Conservation (phyloP, 768 basidiomycete genomes). For the Xerocomellus amylosporus region DNA sequence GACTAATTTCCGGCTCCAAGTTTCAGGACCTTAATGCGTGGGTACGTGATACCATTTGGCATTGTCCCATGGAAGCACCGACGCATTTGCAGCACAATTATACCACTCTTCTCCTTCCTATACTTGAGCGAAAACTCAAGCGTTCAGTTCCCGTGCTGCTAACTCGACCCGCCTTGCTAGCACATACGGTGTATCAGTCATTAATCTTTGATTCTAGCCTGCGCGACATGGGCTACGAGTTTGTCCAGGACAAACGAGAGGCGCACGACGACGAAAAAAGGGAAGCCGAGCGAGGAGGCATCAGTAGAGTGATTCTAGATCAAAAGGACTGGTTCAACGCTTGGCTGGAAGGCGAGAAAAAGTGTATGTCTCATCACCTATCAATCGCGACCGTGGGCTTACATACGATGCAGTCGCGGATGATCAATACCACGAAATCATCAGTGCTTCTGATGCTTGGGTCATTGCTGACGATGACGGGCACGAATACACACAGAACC, state of each 20-base stretch:
- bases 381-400: background rate
- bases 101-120: conserved; percentile 68
- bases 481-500: conserved; percentile 37
- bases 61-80: background rate
- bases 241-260: conserved; percentile 32
- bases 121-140: conserved; percentile 72
- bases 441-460: conserved; percentile 84
- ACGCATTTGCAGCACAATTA: conserved; percentile 71
- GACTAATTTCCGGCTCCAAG: conserved; percentile 60
- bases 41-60: conserved; percentile 43
- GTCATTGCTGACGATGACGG: conserved; percentile 66
- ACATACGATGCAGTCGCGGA: conserved; percentile 64
- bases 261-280: conserved; percentile 14
- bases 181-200: conserved; percentile 94
- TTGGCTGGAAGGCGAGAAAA: conserved; percentile 88
- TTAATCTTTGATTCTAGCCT: conserved; percentile 82
- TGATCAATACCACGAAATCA: conserved; percentile 81
- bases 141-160: conserved; percentile 73
- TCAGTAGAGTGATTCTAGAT: conserved; percentile 79
- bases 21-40: conserved; percentile 68
- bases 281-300: conserved; percentile 61
- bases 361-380: conserved; percentile 54
- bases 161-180: conserved; percentile 77
- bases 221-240: conserved; percentile 67
- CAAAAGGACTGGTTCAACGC: conserved; percentile 85